Evolutionary conservation across 2,329 filamentous ascomycete genomes (phyloP).

Genomic region (Scedosporium boydii): DNA sequence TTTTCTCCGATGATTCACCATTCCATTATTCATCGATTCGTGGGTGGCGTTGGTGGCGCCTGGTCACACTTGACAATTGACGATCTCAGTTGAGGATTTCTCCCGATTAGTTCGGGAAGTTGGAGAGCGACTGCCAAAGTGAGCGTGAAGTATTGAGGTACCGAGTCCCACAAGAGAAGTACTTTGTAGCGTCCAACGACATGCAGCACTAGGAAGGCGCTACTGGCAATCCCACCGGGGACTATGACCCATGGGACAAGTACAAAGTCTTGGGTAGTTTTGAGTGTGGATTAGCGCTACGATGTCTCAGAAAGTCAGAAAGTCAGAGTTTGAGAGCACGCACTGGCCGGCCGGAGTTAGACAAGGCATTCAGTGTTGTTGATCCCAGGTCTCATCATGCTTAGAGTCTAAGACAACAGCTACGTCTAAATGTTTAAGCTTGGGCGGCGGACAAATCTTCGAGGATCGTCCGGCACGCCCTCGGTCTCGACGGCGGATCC

Average conservation of each 20-base stretch:
- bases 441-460: background rate
- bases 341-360: too few species aligned
- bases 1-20: background rate
- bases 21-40: background rate
- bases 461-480: background rate
- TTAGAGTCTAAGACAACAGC: background rate
- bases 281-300: too few species aligned
- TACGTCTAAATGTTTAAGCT: background rate
- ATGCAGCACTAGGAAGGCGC: too few species aligned
- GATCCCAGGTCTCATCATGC: background rate
- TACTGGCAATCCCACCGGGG: too few species aligned
- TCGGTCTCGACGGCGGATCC: background rate
- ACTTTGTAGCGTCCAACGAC: background rate
- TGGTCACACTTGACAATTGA: background rate
- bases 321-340: too few species aligned
- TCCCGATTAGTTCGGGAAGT: background rate
- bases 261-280: too few species aligned
- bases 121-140: background rate
- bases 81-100: background rate
- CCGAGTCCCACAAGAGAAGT: background rate
- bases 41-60: background rate
- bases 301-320: background rate
- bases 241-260: too few species aligned
- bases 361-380: background rate
- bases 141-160: background rate